These are phyloP conservation scores for Globisporangium paddicum DNA, from an alignment of 352 stramenopile species.

Conservation along the genomic window DNA sequence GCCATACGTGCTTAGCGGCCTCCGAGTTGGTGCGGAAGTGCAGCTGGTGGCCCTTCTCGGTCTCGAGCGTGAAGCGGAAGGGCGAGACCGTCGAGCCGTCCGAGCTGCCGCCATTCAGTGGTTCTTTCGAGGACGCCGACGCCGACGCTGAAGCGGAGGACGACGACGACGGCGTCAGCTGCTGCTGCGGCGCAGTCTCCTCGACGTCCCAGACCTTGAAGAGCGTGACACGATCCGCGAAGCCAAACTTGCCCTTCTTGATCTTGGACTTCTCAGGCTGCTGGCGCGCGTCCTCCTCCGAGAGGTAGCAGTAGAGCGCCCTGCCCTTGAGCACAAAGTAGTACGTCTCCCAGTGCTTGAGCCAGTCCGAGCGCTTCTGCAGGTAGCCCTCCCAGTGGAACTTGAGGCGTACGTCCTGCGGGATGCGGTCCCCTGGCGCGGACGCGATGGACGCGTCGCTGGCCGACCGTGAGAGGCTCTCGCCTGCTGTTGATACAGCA, in stretches of 20 bases:
- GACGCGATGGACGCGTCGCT: neutral
- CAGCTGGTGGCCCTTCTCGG: constrained; percentile 78
- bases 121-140: constrained; percentile 3
- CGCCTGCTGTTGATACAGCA: neutral
- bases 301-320: constrained; percentile 79
- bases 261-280: constrained; percentile 86
- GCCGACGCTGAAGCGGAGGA: neutral
- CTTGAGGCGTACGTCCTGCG: constrained; percentile 36
- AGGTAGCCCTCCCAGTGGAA: constrained; percentile 86
- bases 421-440: constrained; percentile 7
- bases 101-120: neutral
- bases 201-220: constrained; percentile 73
- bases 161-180: neutral
- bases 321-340: constrained; percentile 77
- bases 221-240: constrained; percentile 73
- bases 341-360: constrained; percentile 89
- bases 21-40: constrained; percentile 84
- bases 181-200: constrained; percentile 20
- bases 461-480: neutral
- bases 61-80: constrained; percentile 81
- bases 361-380: constrained; percentile 86
- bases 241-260: constrained; percentile 86
- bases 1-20: constrained; percentile 76
- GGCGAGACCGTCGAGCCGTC: constrained; percentile 21
- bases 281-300: constrained; percentile 67